phyloP scores from a whole-genome alignment of 73 alveolate genomes.

The Paramecium biaurelia region DNA sequence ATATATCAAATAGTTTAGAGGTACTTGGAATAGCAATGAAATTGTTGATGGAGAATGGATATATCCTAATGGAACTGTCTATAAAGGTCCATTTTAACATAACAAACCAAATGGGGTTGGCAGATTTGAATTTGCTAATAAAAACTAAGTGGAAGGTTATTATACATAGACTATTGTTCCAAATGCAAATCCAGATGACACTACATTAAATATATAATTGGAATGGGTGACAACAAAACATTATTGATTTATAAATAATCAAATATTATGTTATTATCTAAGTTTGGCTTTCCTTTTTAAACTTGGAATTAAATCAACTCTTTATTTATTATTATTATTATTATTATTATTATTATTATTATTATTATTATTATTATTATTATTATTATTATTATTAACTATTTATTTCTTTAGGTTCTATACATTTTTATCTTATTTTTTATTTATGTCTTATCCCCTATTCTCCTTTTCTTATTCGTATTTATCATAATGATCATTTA shows the following conservation, averaged over 20 bases:
- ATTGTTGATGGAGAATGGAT: slow-evolving; percentile 82
- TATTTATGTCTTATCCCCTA: background rate
- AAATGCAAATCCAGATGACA: slow-evolving; percentile 51
- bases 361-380: background rate
- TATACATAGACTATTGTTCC: slow-evolving; percentile 70
- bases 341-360: background rate
- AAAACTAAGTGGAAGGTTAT: slow-evolving; percentile 82
- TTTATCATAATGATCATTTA: slow-evolving; percentile 10
- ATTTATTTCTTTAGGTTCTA: background rate
- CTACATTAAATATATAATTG: slow-evolving; percentile 40
- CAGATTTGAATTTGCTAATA: slow-evolving; percentile 87
- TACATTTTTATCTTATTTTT: background rate
- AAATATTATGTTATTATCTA: background rate
- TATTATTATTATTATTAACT: background rate
- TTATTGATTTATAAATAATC: slow-evolving; percentile 8
- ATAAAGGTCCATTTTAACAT: slow-evolving; percentile 89
- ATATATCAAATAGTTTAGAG: background rate
- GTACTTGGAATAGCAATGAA: slow-evolving; percentile 46
- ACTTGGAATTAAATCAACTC: slow-evolving; percentile 30
- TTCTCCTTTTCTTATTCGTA: background rate
- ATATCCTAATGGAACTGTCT: slow-evolving; percentile 91
- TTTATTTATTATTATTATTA: background rate
- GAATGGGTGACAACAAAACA: slow-evolving; percentile 34
- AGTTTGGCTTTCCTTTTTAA: background rate
- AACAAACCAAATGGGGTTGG: slow-evolving; percentile 94